A percentile compares a stretch with the other conserved stretches of the same genome.
phyloP scores from a whole-genome alignment of 495 filamentous ascomycete species.

The Xylaria sp. region DNA sequence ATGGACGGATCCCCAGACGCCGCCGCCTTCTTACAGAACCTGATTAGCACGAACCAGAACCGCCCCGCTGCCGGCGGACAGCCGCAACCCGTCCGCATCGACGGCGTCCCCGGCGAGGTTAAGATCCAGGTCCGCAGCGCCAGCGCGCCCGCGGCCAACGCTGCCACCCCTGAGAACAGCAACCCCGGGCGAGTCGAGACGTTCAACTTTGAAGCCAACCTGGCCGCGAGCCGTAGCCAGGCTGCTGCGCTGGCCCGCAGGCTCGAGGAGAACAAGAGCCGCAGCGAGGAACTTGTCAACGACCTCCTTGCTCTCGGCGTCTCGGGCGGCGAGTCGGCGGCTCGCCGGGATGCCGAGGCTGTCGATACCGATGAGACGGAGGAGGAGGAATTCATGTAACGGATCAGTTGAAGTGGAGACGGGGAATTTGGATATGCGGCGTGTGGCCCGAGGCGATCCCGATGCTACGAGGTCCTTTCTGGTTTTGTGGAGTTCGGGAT shows the following conservation, averaged over 20 bases:
- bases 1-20: conserved; percentile 86
- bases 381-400: conserved; percentile 53
- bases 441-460: too few species aligned
- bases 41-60: conserved; percentile 49
- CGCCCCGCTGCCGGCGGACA: conserved; percentile 22
- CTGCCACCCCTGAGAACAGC: background rate
- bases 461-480: background rate
- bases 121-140: conserved; percentile 49
- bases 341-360: conserved; percentile 29
- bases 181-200: conserved; percentile 10
- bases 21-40: conserved; percentile 72
- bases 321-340: conserved; percentile 46
- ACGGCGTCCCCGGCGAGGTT: conserved; percentile 54
- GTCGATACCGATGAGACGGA: conserved; percentile 53
- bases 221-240: conserved; percentile 24
- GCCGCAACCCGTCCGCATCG: conserved; percentile 45
- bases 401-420: background rate
- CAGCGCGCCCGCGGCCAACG: conserved; percentile 36
- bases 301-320: conserved; percentile 50
- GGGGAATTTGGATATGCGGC: background rate
- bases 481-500: background rate
- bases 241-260: conserved; percentile 27
- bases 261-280: conserved; percentile 42
- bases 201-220: conserved; percentile 22
- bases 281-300: conserved; percentile 49